Conservation (phyloP, 352 stramenopile genomes). For the Blastocystis sp. region DNA sequence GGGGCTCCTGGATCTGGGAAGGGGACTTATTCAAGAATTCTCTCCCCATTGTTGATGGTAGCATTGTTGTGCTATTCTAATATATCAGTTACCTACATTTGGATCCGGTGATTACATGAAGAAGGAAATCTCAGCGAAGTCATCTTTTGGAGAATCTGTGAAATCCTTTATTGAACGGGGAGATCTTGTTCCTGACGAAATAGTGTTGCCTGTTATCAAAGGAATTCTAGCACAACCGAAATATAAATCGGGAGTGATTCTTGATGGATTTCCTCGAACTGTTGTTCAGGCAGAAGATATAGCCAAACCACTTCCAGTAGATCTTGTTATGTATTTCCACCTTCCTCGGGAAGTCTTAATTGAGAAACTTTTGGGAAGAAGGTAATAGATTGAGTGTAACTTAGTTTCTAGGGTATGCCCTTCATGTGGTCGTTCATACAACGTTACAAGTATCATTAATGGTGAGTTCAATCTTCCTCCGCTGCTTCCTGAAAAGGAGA, state of each 20-base stretch:
- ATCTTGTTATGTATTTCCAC: constrained; percentile 54
- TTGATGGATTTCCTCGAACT: constrained; percentile 62
- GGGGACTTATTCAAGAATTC: constrained; percentile 60
- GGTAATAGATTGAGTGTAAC: background rate
- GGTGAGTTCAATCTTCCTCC: constrained; percentile 44
- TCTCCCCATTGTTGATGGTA: constrained; percentile 57
- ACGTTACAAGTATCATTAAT: constrained; percentile 48
- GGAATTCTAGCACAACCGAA: constrained; percentile 19
- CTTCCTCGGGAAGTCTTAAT: constrained; percentile 54
- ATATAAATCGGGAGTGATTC: constrained; percentile 64
- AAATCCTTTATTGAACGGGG: constrained; percentile 22
- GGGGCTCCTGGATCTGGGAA: constrained; percentile 64
- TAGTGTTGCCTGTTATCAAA: constrained; percentile 38
- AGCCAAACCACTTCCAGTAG: background rate
- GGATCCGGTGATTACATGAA: constrained; percentile 67
- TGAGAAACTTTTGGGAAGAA: constrained; percentile 25
- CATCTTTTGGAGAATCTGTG: constrained; percentile 23
- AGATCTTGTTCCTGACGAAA: constrained; percentile 58
- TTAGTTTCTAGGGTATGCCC: constrained; percentile 36
- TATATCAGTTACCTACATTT: constrained; percentile 51
- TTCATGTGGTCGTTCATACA: constrained; percentile 45
- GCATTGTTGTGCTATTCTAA: background rate
- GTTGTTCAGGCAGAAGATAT: constrained; percentile 30
- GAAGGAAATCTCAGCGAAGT: constrained; percentile 30
- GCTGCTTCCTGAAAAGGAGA: constrained; percentile 31